Conservation (phyloP, 805 yeast genomes). For the Candida silvatica region DNA sequence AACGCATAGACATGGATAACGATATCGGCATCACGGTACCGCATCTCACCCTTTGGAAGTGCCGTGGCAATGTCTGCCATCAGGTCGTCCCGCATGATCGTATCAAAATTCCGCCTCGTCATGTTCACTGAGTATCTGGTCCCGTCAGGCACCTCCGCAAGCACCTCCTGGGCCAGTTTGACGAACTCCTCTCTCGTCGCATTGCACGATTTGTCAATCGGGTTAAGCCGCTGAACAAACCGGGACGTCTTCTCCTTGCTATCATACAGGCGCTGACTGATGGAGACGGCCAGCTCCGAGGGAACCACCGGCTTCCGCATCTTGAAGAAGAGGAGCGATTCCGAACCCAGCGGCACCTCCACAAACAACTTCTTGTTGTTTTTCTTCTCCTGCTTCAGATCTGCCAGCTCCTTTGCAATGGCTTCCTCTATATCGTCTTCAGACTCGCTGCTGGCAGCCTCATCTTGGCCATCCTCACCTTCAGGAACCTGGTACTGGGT, state of each 20-base stretch:
- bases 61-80: slow-evolving; percentile 43
- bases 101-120: slow-evolving; percentile 67
- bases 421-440: slow-evolving; percentile 31
- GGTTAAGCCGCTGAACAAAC: slow-evolving; percentile 72
- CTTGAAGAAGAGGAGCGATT: slow-evolving; percentile 80
- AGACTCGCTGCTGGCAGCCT: slow-evolving; percentile 14
- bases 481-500: slow-evolving; percentile 12
- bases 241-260: slow-evolving; percentile 52
- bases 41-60: slow-evolving; percentile 60
- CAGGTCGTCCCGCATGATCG: slow-evolving; percentile 62
- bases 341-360: slow-evolving; percentile 63
- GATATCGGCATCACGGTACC: slow-evolving; percentile 70
- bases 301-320: slow-evolving; percentile 76
- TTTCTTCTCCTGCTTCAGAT: slow-evolving; percentile 33
- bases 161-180: slow-evolving; percentile 28
- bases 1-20: slow-evolving; percentile 81
- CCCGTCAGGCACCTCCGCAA: slow-evolving; percentile 11
- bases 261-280: slow-evolving; percentile 54
- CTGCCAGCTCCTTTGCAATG: slow-evolving; percentile 62
- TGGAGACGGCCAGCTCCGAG: slow-evolving; percentile 51
- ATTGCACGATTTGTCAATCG: slow-evolving; percentile 66
- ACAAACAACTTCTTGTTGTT: slow-evolving; percentile 36
- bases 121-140: slow-evolving; percentile 72
- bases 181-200: slow-evolving; percentile 63
- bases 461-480: slow-evolving; percentile 5